phyloP scores from a whole-genome alignment of 306 rosid species.

The Chamaecrista fasciculata region DNA sequence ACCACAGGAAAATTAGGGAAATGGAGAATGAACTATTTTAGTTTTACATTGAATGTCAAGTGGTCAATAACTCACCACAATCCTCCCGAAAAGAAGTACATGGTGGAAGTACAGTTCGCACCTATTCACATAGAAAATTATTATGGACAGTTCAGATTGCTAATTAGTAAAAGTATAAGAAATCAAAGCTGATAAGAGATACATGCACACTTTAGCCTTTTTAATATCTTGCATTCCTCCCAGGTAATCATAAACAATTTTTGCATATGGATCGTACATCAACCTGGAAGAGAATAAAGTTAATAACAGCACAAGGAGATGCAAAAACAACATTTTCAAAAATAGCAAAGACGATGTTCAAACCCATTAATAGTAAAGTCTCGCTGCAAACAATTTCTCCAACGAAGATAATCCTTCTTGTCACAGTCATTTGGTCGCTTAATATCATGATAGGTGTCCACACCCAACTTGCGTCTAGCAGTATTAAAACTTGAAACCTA shows the following conservation, averaged over 20 bases:
- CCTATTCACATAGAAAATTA: constrained; percentile 54
- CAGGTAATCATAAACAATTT: constrained; percentile 69
- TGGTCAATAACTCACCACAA: constrained; percentile 56
- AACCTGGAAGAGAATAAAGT: constrained; percentile 52
- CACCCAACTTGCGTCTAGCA: constrained; percentile 26
- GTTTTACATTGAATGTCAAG: background rate
- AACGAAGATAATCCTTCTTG: constrained; percentile 68
- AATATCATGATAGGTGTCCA: constrained; percentile 25
- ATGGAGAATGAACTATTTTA: background rate
- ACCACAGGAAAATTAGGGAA: background rate
- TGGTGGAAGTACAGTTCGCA: constrained; percentile 75
- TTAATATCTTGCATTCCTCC: constrained; percentile 81
- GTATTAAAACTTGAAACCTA: constrained; percentile 94
- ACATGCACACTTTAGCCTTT: constrained; percentile 64
- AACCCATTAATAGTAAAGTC: constrained; percentile 95
- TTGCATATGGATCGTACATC: constrained; percentile 76
- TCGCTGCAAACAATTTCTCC: constrained; percentile 77
- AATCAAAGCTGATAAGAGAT: constrained; percentile 38
- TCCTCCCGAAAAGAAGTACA: constrained; percentile 76
- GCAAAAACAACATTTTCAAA: constrained; percentile 8
- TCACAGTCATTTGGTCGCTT: constrained; percentile 50
- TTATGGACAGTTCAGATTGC: constrained; percentile 27
- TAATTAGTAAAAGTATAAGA: constrained; percentile 31
- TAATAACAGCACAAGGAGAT: constrained; percentile 16
- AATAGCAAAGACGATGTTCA: constrained; percentile 38